Evolutionary conservation across 805 yeast species (phyloP).

Genomic region (Peterozyma xylosa): DNA sequence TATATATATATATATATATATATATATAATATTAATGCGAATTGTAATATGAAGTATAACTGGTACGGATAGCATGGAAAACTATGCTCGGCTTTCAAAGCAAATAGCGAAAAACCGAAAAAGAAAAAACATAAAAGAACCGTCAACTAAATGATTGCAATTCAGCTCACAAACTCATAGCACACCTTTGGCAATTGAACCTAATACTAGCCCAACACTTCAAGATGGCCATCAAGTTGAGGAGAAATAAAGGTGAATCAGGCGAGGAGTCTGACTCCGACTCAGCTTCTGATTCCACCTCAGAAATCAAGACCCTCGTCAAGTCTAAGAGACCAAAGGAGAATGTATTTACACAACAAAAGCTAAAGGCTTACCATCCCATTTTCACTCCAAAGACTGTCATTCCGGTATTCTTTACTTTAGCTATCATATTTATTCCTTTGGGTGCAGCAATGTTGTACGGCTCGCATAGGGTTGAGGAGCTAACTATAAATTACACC

Average conservation of each 20-base stretch:
- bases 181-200: too few species aligned
- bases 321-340: slow-evolving; percentile 61
- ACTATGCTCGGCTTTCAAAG: too few species aligned
- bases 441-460: slow-evolving; percentile 80
- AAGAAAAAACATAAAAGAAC: too few species aligned
- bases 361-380: slow-evolving; percentile 55
- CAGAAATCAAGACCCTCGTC: slow-evolving; percentile 25
- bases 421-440: slow-evolving; percentile 83
- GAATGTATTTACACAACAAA: slow-evolving; percentile 49
- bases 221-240: slow-evolving; percentile 5
- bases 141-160: too few species aligned
- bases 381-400: slow-evolving; percentile 89
- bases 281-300: slow-evolving; percentile 36
- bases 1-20: too few species aligned
- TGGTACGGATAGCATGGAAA: too few species aligned
- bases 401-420: slow-evolving; percentile 67
- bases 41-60: too few species aligned
- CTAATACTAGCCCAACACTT: too few species aligned
- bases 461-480: slow-evolving; percentile 71
- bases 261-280: slow-evolving; percentile 26
- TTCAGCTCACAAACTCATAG: too few species aligned
- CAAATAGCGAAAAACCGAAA: too few species aligned
- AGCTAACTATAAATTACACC: slow-evolving; percentile 70
- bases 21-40: too few species aligned
- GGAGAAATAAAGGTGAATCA: slow-evolving; percentile 2